Evolutionary conservation across 305 asterid genomes (phyloP).

Genomic region (Rubia balearica): DNA sequence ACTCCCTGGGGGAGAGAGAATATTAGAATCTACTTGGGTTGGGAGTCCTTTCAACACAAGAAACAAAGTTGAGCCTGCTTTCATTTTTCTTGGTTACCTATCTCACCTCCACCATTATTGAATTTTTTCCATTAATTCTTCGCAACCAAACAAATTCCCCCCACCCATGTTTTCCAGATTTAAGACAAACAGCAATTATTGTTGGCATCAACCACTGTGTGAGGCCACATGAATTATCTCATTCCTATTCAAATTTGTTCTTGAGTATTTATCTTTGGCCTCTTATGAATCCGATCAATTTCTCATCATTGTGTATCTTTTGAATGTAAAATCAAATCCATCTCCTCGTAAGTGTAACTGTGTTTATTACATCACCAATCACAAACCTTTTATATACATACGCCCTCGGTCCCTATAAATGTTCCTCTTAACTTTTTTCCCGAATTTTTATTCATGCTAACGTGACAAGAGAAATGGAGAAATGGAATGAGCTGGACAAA

Average conservation of each 20-base stretch:
- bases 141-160: slow-evolving; percentile 20
- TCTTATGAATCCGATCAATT: slow-evolving; percentile 1
- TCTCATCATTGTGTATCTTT: slow-evolving; percentile 5
- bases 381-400: too few relatives aligned
- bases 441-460: too few relatives aligned
- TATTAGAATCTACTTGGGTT: slow-evolving; percentile 13
- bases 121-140: background rate
- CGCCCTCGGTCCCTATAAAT: too few relatives aligned
- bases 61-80: slow-evolving; percentile 22
- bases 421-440: too few relatives aligned
- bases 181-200: slow-evolving; percentile 20
- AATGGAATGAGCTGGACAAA: too few relatives aligned
- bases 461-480: too few relatives aligned
- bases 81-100: background rate
- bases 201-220: slow-evolving; percentile 4
- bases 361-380: background rate
- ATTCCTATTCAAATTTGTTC: slow-evolving; percentile 10
- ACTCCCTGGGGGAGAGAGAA: background rate
- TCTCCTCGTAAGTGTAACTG: background rate
- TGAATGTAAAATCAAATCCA: background rate
- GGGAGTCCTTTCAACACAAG: slow-evolving; percentile 25
- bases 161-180: slow-evolving; percentile 23
- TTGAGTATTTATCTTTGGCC: slow-evolving; percentile 13
- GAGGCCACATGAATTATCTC: slow-evolving; percentile 5
- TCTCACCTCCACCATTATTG: background rate